Base-by-base conservation (phyloP, 306 rosid genomes). In the Acacia acuminata region DNA sequence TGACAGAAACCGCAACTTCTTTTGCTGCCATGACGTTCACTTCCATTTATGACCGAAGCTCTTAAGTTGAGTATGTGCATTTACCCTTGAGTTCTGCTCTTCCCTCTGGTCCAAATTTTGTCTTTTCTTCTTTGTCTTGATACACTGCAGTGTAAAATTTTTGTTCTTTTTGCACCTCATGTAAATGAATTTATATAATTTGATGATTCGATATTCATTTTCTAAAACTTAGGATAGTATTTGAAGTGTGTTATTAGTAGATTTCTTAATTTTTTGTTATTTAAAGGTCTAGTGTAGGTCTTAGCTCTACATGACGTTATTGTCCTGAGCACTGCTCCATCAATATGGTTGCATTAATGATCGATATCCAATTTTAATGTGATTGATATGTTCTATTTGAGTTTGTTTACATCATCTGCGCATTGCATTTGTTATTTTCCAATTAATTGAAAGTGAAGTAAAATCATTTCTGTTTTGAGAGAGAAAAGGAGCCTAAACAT, bases 11-110 rank as follows among this genome's bases (percentile, higher is more conserved):
- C 25, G 3, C 58, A 36, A 66, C 81, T 63, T 89, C 96, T 68
- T 9, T 61, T 82, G 93, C 89, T 78, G 83, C 93, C 72, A 92
- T 92, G 92, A 89, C 94, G 82, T 93, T 93, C 88, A 82, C 86
- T 81, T 88, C 97, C 32, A 85, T 91, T 82, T 86, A 78, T 82
- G 97, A 90, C 75, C 89, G 96, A 27, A 91, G 77, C 84, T 77
- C 66, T 80, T 87, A 30, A 84, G 79, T 68, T 56, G 2, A 66
- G 77, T 58, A 22, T 69, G 55, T 42, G 43, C 58, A 43, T 43
- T 30, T 15, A 25, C 48, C 50, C 40, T 42, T 38, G 60, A 66
- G 71, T 64, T 81, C 77, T 76, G 38, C 77, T 27, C 43, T 40
- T 55, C 64, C 44, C 61, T 38, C 22, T 75, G 10, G 9, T 24